These are phyloP conservation scores for Brasilioporus rufonigricans DNA, from an alignment of 768 basidiomycete species.

Conservation along the genomic window DNA sequence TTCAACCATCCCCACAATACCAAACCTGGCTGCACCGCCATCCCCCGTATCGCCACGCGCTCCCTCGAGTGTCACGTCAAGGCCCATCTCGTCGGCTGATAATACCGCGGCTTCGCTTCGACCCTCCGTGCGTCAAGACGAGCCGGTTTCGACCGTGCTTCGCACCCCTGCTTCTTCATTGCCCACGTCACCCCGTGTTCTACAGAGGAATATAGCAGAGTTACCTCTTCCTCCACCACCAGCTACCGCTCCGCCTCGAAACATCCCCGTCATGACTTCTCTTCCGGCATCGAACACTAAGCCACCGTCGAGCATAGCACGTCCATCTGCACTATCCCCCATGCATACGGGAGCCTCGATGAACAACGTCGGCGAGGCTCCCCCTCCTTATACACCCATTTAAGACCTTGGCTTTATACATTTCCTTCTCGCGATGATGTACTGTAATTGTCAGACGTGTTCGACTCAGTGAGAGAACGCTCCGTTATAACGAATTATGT, in stretches of 20 bases:
- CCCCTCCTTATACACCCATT: constrained; percentile 27
- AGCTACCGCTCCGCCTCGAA: neutral
- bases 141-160: neutral
- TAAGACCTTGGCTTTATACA: neutral
- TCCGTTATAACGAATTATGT: neutral
- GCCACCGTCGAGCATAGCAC: neutral
- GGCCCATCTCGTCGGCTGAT: constrained; percentile 3
- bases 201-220: neutral
- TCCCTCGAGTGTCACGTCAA: neutral
- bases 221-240: neutral
- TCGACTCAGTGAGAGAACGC: neutral
- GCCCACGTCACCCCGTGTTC: neutral
- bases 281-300: neutral
- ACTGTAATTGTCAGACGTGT: neutral
- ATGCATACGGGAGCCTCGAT: constrained; percentile 13
- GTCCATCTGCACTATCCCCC: constrained; percentile 1
- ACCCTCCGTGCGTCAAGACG: neutral
- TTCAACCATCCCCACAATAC: neutral
- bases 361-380: constrained; percentile 15
- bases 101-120: neutral
- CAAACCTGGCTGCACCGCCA: neutral
- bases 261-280: neutral
- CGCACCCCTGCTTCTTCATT: neutral
- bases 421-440: neutral
- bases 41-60: neutral